A percentile compares a stretch with the other conserved stretches of the same genome.
Conservation (phyloP, 352 stramenopile species). For the Pythium dissotocum region DNA sequence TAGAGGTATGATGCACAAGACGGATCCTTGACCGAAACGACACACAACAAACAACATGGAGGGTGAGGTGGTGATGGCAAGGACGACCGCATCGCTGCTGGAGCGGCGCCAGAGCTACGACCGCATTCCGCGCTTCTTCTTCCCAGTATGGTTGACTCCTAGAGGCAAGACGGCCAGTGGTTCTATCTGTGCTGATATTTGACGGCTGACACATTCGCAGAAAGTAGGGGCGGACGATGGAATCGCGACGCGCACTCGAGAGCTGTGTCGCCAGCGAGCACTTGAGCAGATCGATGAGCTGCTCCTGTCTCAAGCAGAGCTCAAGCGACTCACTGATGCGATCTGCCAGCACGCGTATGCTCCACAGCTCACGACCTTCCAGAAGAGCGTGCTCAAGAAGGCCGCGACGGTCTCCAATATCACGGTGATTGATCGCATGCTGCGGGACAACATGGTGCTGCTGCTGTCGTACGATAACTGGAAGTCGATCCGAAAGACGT, state of each 20-base stretch:
- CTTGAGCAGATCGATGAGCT: constrained; percentile 21
- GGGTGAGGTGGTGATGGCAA: background rate
- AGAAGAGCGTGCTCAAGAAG: constrained; percentile 33
- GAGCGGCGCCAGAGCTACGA: constrained; percentile 29
- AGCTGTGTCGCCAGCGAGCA: constrained; percentile 20
- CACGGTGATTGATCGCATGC: constrained; percentile 38
- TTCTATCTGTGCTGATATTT: too few species aligned
- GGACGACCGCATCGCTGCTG: constrained; percentile 9
- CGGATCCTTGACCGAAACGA: background rate
- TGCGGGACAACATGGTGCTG: constrained; percentile 33
- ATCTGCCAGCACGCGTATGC: constrained; percentile 9
- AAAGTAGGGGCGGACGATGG: constrained; percentile 9
- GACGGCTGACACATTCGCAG: background rate
- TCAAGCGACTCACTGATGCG: constrained; percentile 8
- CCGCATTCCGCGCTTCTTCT: constrained; percentile 53
- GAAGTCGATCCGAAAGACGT: constrained; percentile 9
- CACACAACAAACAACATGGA: background rate
- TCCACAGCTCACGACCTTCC: constrained; percentile 26
- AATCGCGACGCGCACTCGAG: background rate
- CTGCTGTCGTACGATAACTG: constrained; percentile 54
- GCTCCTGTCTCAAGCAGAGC: constrained; percentile 7
- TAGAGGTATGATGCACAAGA: background rate
- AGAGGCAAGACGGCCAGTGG: too few species aligned
- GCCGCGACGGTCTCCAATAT: constrained; percentile 28
- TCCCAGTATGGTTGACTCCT: constrained; percentile 22